phyloP scores from a whole-genome alignment of 805 yeast species.

The Ogataea chonburiensis region DNA sequence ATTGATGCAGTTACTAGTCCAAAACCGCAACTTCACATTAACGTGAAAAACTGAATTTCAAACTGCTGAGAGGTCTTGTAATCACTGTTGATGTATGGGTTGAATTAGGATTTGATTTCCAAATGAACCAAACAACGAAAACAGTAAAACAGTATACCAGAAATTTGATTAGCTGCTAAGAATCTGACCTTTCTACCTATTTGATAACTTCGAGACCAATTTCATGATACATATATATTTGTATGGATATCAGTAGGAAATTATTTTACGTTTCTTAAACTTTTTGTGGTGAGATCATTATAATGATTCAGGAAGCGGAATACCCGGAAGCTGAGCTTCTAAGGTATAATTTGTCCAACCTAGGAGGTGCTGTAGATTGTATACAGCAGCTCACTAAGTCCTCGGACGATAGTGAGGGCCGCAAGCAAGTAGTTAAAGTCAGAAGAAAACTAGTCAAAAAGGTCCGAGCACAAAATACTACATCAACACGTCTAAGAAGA shows the following conservation, averaged over 20 bases:
- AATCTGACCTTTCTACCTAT: too few relatives aligned
- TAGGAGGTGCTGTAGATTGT: not conserved
- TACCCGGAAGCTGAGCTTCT: conserved; percentile 32
- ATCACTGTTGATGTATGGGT: not conserved
- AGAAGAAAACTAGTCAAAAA: conserved; percentile 21
- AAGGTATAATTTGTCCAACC: conserved; percentile 18
- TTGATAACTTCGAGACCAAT: too few relatives aligned
- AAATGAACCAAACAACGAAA: too few relatives aligned
- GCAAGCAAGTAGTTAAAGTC: conserved; percentile 32
- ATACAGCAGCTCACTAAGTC: not conserved
- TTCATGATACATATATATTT: too few relatives aligned
- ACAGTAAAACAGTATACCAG: too few relatives aligned
- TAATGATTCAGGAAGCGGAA: conserved; percentile 31
- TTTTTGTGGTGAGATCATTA: too few relatives aligned
- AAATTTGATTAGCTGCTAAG: too few relatives aligned
- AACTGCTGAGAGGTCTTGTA: too few relatives aligned
- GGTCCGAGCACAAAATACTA: conserved; percentile 22
- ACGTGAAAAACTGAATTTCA: conserved; percentile 31
- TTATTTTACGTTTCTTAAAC: too few relatives aligned
- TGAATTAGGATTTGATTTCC: too few relatives aligned
- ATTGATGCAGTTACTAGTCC: conserved; percentile 79
- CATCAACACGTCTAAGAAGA: conserved; percentile 26
- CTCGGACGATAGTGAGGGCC: not conserved
- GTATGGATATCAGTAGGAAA: too few relatives aligned
- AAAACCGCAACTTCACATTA: conserved; percentile 78